phyloP scores from a whole-genome alignment of 371 early-diverging fungal genomes.

The Paramicrosporidium saccamoebae region DNA sequence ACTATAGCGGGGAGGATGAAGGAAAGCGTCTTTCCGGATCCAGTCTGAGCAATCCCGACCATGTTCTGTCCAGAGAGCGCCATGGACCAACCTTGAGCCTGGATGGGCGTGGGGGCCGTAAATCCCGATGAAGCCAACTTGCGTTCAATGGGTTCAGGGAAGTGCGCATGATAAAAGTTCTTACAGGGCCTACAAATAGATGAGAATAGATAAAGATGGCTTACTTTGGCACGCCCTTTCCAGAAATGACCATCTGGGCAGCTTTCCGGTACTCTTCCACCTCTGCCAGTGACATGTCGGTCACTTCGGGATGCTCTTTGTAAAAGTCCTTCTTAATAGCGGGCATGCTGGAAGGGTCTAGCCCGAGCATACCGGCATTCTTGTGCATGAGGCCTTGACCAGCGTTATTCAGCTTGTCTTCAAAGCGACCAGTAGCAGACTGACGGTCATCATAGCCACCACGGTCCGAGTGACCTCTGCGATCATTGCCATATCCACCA shows the following conservation, averaged over 20 bases:
- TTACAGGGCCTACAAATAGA: too few species aligned
- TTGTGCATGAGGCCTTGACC: too few species aligned
- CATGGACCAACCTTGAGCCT: constrained; percentile 72
- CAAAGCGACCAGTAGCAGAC: too few species aligned
- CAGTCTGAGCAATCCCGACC: constrained; percentile 80
- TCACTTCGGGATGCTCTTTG: constrained; percentile 22
- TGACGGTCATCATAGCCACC: too few species aligned
- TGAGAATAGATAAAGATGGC: too few species aligned
- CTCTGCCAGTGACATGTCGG: constrained; percentile 16
- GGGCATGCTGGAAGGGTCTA: constrained; percentile 24
- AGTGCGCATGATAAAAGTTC: too few species aligned
- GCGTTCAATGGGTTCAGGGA: constrained; percentile 36
- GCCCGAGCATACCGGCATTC: too few species aligned
- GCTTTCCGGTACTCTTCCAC: constrained; percentile 18
- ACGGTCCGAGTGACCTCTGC: too few species aligned
- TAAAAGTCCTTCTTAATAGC: constrained; percentile 84
- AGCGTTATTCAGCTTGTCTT: too few species aligned
- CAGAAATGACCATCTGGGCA: constrained; percentile 32
- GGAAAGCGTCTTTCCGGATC: constrained; percentile 95
- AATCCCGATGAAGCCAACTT: constrained; percentile 50
- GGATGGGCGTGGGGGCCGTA: constrained; percentile 77
- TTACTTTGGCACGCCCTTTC: constrained; percentile 33
- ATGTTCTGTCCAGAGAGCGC: constrained; percentile 40
- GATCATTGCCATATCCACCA: too few species aligned
- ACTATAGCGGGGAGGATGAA: constrained; percentile 61